These are phyloP conservation scores for Orbilia blumenaviensis DNA, from an alignment of 2,329 filamentous ascomycete species.

Conservation along the genomic window DNA sequence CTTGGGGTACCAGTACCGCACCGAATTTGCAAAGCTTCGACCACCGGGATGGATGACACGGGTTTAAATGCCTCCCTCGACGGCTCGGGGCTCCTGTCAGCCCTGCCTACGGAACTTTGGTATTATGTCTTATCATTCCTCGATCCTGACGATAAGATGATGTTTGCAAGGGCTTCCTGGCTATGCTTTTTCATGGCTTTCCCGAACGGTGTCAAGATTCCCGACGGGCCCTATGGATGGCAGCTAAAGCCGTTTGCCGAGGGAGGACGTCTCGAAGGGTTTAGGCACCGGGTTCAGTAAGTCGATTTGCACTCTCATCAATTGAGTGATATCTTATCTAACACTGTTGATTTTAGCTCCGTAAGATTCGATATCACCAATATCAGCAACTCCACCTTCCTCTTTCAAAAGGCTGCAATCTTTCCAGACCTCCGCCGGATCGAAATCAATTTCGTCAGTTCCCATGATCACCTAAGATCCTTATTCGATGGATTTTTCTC, in stretches of 20 bases:
- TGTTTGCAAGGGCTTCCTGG: neutral
- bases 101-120: neutral
- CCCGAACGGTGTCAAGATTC: neutral
- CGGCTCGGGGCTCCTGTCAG: neutral
- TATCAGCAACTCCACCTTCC: neutral
- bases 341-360: neutral
- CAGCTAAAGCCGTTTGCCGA: neutral
- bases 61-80: no score
- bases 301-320: neutral
- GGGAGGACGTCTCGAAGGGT: neutral
- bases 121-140: neutral
- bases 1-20: no score
- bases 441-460: neutral
- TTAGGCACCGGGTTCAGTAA: neutral
- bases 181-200: conserved; percentile 3
- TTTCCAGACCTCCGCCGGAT: neutral
- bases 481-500: neutral
- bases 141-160: neutral
- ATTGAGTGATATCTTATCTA: neutral
- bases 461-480: no score
- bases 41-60: no score
- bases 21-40: no score
- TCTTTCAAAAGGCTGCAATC: neutral
- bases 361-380: neutral
- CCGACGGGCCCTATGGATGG: neutral